Evolutionary conservation across 202 grass and related monocot species (phyloP).

Genomic region (Cymbopogon flexuosus): DNA sequence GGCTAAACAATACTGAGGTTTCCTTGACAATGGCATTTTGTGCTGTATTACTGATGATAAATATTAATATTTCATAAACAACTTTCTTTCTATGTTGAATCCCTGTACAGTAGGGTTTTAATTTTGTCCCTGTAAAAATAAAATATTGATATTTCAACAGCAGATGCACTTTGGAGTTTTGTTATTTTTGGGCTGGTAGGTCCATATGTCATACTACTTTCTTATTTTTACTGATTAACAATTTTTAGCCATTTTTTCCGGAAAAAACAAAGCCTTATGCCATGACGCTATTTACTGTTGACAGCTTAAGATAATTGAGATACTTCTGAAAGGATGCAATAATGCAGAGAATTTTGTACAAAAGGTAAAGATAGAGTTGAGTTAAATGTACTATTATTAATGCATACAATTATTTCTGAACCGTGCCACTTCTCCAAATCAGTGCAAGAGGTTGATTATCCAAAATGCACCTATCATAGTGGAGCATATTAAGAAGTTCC

Average conservation of each 20-base stretch:
- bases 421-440: not conserved
- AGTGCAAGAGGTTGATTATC: slow-evolving; percentile 67
- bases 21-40: not conserved
- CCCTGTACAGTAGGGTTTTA: not conserved
- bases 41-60: not conserved
- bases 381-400: not conserved
- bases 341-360: slow-evolving; percentile 56
- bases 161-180: not conserved
- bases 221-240: not conserved
- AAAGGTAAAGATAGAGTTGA: slow-evolving; percentile 28
- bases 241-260: too few species aligned
- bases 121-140: not conserved
- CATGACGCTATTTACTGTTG: not conserved
- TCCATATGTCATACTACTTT: not conserved
- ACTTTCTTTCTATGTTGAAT: not conserved
- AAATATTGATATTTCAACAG: not conserved
- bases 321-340: slow-evolving; percentile 71
- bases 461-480: slow-evolving; percentile 44
- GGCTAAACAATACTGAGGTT: not conserved
- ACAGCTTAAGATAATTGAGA: slow-evolving; percentile 57
- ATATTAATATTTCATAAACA: slow-evolving; percentile 15
- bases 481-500: slow-evolving; percentile 44
- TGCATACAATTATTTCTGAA: not conserved
- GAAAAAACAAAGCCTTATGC: not conserved
- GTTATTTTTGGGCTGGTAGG: not conserved